Percentiles rank a stretch among this genome's conserved stretches.
Evolutionary conservation across 2,329 filamentous ascomycete species (phyloP).

Genomic region (Chaetothyriales sp.): DNA sequence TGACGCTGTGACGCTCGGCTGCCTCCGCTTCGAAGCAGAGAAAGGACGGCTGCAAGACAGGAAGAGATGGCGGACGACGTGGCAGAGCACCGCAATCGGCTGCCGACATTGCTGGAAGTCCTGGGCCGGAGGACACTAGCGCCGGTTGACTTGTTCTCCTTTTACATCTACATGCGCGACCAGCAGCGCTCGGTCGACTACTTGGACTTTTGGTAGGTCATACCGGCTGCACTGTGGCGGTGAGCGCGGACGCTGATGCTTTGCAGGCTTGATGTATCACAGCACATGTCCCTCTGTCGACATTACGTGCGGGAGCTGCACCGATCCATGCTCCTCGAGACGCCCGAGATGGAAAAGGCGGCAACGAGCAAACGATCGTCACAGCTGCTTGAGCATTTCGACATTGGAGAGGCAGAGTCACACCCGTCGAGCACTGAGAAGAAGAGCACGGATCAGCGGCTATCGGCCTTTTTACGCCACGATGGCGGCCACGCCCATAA

Average conservation of each 20-base stretch:
- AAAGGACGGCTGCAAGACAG: neutral
- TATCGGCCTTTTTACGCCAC: slow-evolving; percentile 70
- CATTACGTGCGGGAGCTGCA: slow-evolving; percentile 94
- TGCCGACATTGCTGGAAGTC: slow-evolving; percentile 92
- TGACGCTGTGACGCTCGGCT: neutral
- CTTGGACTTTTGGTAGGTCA: slow-evolving; percentile 81
- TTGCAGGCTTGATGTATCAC: slow-evolving; percentile 88
- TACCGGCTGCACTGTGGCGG: neutral
- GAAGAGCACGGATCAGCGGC: slow-evolving; percentile 70
- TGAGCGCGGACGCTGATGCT: slow-evolving; percentile 4
- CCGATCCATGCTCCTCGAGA: slow-evolving; percentile 81
- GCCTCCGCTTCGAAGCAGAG: neutral
- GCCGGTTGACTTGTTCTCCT: slow-evolving; percentile 92
- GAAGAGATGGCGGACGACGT: slow-evolving; percentile 17
- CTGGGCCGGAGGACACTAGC: slow-evolving; percentile 85
- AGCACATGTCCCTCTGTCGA: slow-evolving; percentile 92
- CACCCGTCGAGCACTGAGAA: slow-evolving; percentile 37
- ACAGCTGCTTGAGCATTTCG: slow-evolving; percentile 57
- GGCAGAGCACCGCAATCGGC: slow-evolving; percentile 54
- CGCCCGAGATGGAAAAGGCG: slow-evolving; percentile 69
- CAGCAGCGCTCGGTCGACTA: slow-evolving; percentile 97
- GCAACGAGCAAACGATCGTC: slow-evolving; percentile 73
- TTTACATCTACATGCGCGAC: slow-evolving; percentile 99
- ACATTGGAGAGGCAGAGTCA: slow-evolving; percentile 46
- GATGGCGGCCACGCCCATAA: slow-evolving; percentile 24